Evolutionary conservation across 2,329 filamentous ascomycete genomes (phyloP), one percentile per base, ranked within the genome.

Genomic region (Bipolaris bicolor): DNA sequence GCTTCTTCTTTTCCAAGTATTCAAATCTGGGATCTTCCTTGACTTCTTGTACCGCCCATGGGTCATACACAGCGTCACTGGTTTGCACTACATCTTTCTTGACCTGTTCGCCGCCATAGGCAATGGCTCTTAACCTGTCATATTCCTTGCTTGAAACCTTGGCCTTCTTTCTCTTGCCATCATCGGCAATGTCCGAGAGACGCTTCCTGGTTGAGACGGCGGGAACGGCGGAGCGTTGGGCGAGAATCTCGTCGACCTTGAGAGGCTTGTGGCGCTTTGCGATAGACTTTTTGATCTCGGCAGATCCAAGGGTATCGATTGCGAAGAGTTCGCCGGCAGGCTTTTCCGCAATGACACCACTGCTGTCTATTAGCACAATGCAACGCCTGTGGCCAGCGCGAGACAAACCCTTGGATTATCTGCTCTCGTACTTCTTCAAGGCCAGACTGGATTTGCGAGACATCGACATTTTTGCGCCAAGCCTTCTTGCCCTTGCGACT

Each of bases 401-500:
- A 51, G 57, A 51, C 58, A 82, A 84, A 94, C 92, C 95, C 95
- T 82, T 89, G 85, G 65, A 96, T 95, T 60, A 97, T 89, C 80
- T 98, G 90, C 57, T 96, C 90, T 70, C 95, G 92, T 65, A 96
- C 81, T 71, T 90, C 84, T 62, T 92, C 89, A 33, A 99, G 85
- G 59, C 95, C 95, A 52, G 89, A 81, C 69, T 94, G 85, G 24
- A 99, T 86, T 61, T 96, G 89, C 26, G 91, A 89, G 61, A 98
- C 86, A 78, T 99, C 92, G 77, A 99, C 92, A 80, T 99, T 97
- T 78, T 98, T 99, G 73, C 95, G 86, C 95, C 95, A 99, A 31
- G 95, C 94, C 81, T 96, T 98, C 80, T 98, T 98, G 69, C 96
- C 95, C 77, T 99, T 99, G 74, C 95, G 86, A 5, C 94, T 98